Conservation (phyloP, 176 grass and related monocot species). For the Musa acuminata region DNA sequence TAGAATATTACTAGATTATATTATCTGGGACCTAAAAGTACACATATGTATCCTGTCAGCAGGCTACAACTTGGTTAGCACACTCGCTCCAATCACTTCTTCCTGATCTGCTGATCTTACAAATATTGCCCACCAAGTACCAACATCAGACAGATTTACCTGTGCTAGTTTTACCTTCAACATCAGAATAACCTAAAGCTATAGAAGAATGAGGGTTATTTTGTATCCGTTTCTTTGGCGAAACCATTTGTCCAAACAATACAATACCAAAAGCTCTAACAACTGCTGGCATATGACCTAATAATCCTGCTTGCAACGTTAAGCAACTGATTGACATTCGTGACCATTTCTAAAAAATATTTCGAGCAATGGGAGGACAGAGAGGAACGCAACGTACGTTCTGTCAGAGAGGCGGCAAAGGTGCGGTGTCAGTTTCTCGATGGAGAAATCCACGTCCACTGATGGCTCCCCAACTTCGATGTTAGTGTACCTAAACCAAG, state of each 20-base stretch:
- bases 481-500: slow-evolving; percentile 38
- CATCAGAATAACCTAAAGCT: neutral
- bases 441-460: slow-evolving; percentile 24
- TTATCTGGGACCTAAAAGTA: too few species aligned
- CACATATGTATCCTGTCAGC: too few species aligned
- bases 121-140: neutral
- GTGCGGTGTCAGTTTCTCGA: slow-evolving; percentile 43
- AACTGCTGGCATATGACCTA: neutral
- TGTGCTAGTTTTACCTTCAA: neutral
- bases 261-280: neutral
- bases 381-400: neutral
- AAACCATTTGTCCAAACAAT: neutral
- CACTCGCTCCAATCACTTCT: neutral
- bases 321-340: neutral
- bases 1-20: too few species aligned
- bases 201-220: neutral
- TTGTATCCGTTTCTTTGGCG: neutral
- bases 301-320: neutral
- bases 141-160: neutral
- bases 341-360: neutral
- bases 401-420: slow-evolving; percentile 86
- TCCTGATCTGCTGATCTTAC: neutral
- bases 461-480: slow-evolving; percentile 40
- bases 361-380: neutral
- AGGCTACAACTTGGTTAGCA: too few species aligned